Percentiles rank a stretch among this genome's conserved stretches.
phyloP scores from a whole-genome alignment of 1,284 basidiomycete species.

The Ganoderma meredithae region DNA sequence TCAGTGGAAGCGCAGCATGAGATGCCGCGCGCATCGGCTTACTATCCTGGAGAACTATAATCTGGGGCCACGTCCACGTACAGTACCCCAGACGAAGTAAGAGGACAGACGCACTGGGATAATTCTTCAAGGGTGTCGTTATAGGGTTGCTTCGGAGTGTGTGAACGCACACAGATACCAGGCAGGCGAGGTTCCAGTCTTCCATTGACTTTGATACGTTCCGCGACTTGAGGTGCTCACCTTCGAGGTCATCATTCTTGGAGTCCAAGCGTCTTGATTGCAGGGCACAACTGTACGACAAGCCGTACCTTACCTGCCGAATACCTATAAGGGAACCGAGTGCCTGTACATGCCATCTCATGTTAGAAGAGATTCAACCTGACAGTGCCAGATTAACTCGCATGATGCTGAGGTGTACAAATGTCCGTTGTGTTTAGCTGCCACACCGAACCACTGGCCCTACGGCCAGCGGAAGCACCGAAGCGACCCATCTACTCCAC shows the following conservation, averaged over 20 bases:
- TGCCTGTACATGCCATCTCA: not conserved
- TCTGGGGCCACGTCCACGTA: not conserved
- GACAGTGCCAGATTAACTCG: not conserved
- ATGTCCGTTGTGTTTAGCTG: not conserved
- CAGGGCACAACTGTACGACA: not conserved
- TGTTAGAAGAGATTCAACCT: not conserved
- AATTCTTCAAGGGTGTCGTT: not conserved
- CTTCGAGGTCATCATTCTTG: not conserved
- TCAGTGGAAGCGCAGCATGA: not conserved
- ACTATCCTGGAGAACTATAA: not conserved
- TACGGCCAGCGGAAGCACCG: not conserved
- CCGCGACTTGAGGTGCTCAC: not conserved
- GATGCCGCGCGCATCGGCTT: not conserved
- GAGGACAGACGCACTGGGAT: not conserved
- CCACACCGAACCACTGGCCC: not conserved
- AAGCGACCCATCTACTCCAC: not conserved
- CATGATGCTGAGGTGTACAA: not conserved
- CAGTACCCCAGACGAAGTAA: not conserved
- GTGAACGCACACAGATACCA: not conserved
- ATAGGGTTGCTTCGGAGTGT: not conserved
- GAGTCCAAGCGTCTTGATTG: not conserved
- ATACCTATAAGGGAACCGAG: not conserved
- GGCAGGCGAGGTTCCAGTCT: not conserved
- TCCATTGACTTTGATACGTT: too few species aligned
- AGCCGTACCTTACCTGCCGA: not conserved